Evolutionary conservation across 495 filamentous ascomycete species (phyloP).

Genomic region (Podospora didyma): DNA sequence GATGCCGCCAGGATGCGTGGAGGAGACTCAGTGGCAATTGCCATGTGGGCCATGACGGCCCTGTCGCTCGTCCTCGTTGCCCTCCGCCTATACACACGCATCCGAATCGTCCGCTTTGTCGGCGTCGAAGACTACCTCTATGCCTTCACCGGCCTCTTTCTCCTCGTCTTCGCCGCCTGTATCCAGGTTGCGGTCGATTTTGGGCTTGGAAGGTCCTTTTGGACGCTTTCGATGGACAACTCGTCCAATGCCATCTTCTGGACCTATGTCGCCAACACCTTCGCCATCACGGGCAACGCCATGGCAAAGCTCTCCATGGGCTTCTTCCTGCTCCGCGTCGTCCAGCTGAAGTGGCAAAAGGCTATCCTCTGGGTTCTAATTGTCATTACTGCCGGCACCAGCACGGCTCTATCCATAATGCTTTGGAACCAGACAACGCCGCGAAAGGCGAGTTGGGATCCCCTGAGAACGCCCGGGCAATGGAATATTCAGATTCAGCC

Average conservation of each 20-base stretch:
- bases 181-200: slow-evolving; percentile 33
- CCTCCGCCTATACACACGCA: slow-evolving; percentile 35
- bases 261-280: slow-evolving; percentile 37
- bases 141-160: slow-evolving; percentile 29
- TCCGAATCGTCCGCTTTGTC: slow-evolving; percentile 33
- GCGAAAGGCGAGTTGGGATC: slow-evolving; percentile 33
- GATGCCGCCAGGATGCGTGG: slow-evolving; percentile 15
- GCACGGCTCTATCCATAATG: slow-evolving; percentile 28
- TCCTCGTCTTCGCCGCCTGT: slow-evolving; percentile 29
- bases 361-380: slow-evolving; percentile 33
- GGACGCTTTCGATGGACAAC: slow-evolving; percentile 27
- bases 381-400: slow-evolving; percentile 27
- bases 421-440: slow-evolving; percentile 38
- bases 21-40: slow-evolving; percentile 27
- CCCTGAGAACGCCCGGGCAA: slow-evolving; percentile 29
- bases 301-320: slow-evolving; percentile 41
- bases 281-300: slow-evolving; percentile 36
- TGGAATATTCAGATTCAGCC: slow-evolving; percentile 38
- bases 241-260: slow-evolving; percentile 35
- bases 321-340: slow-evolving; percentile 37
- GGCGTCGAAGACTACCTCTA: slow-evolving; percentile 37
- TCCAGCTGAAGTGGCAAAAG: slow-evolving; percentile 32
- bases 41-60: slow-evolving; percentile 35
- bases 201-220: slow-evolving; percentile 32
- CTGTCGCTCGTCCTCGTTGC: slow-evolving; percentile 26